Conservation (phyloP, 2,329 filamentous ascomycete genomes). For the Aspergillus texensis region DNA sequence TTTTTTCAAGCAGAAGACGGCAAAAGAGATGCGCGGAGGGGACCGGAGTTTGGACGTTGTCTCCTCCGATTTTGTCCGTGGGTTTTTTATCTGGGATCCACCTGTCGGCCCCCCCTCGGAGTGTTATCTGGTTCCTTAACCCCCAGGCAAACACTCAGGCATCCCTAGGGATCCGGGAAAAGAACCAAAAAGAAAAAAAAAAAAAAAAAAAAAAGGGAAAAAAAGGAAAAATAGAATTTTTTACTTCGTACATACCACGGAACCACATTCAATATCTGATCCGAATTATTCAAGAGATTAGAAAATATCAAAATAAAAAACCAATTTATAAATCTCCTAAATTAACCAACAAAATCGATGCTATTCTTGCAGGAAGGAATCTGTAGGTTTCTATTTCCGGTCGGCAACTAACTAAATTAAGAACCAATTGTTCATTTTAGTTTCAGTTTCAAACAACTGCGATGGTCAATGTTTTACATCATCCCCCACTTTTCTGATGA, state of each 20-base stretch:
- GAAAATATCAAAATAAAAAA: background rate
- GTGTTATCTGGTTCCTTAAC: background rate
- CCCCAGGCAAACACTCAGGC: too few species aligned
- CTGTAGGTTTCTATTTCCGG: background rate
- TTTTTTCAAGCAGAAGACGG: too few species aligned
- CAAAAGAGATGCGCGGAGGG: too few species aligned
- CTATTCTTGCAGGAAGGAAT: background rate
- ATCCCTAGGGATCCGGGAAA: constrained; percentile 21
- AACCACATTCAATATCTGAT: background rate
- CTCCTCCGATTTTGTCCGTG: too few species aligned
- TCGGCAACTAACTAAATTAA: background rate
- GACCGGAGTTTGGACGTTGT: too few species aligned
- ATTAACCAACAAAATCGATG: background rate
- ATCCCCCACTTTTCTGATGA: constrained; percentile 16
- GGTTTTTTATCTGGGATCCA: background rate
- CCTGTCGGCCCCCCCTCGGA: background rate
- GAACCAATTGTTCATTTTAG: background rate
- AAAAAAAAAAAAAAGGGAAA: background rate
- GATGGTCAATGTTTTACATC: constrained; percentile 16
- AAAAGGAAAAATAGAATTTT: background rate
- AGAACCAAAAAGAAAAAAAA: background rate
- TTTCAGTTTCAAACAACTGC: constrained; percentile 3
- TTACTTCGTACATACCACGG: background rate
- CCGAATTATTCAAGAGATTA: background rate
- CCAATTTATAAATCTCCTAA: background rate